These are phyloP conservation scores for Zostera marina DNA, from an alignment of 116 monocot species.

Conservation along the genomic window DNA sequence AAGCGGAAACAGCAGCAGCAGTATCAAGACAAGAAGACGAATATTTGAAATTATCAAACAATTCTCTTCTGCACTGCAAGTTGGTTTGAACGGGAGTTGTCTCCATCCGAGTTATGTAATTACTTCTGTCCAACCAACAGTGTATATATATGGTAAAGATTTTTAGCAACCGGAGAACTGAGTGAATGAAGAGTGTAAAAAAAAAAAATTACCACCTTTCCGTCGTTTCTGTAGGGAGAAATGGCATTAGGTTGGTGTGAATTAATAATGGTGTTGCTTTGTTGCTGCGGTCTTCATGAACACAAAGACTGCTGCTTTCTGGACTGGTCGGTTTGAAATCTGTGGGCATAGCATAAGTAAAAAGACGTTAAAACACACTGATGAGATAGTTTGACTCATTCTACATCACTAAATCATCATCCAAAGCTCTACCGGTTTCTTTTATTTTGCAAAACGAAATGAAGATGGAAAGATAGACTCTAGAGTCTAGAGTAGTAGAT, in stretches of 20 bases:
- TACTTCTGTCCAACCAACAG: too few relatives aligned
- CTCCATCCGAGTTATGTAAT: constrained; percentile 22
- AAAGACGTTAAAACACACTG: too few relatives aligned
- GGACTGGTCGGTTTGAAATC: background rate
- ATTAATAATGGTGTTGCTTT: constrained; percentile 14
- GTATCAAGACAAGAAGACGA: background rate
- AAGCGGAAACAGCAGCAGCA: background rate
- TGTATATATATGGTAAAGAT: too few relatives aligned
- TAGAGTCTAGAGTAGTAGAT: background rate
- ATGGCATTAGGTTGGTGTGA: constrained; percentile 15
- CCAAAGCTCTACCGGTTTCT: too few relatives aligned
- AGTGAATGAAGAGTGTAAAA: too few relatives aligned
- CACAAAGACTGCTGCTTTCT: constrained; percentile 13
- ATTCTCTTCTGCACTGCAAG: background rate
- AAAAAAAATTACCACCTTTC: constrained; percentile 28
- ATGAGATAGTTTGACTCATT: too few relatives aligned
- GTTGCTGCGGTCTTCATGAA: constrained; percentile 21
- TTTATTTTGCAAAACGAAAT: too few relatives aligned
- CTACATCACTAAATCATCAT: too few relatives aligned
- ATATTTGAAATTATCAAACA: too few relatives aligned
- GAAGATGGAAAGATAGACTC: background rate
- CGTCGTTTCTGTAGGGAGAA: constrained; percentile 36
- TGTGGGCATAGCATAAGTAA: too few relatives aligned
- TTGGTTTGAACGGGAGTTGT: constrained; percentile 2
- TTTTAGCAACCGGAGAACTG: too few relatives aligned